These are phyloP conservation scores for Neofusicoccum sp. DNA, from an alignment of 2,329 filamentous ascomycete species.

Conservation along the genomic window DNA sequence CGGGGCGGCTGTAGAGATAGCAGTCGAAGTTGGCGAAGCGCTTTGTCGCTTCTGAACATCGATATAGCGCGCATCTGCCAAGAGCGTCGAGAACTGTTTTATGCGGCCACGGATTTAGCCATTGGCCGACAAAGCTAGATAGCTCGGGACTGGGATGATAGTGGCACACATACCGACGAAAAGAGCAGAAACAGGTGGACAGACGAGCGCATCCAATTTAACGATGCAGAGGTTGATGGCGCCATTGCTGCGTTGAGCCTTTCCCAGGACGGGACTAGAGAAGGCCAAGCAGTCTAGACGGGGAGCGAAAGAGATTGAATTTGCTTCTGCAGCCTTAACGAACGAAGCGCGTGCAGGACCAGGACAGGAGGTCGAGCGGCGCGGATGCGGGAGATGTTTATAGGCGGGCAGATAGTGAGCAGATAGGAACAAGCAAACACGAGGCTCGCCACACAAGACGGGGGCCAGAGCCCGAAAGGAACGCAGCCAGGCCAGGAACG, in stretches of 20 bases:
- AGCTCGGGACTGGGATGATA: neutral
- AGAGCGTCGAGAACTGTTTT: constrained; percentile 12
- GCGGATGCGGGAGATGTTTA: constrained; percentile 6
- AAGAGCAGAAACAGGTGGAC: neutral
- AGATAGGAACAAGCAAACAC: neutral
- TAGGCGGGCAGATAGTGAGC: neutral
- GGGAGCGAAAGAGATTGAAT: neutral
- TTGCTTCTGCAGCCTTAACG: neutral
- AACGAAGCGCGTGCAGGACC: neutral
- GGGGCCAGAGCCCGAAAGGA: neutral
- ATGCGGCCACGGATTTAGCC: constrained; percentile 10
- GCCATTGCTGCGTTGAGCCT: constrained; percentile 6
- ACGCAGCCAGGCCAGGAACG: constrained; percentile 6
- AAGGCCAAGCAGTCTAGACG: constrained; percentile 4
- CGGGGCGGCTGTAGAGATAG: neutral
- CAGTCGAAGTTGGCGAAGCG: constrained; percentile 5
- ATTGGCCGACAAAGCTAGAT: neutral
- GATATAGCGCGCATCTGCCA: constrained; percentile 9
- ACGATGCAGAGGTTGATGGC: constrained; percentile 7
- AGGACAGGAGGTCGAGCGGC: neutral
- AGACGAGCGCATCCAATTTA: constrained; percentile 14
- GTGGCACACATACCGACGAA: constrained; percentile 3
- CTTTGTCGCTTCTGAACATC: neutral
- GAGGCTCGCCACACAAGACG: neutral
- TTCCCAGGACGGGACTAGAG: neutral